phyloP scores from a whole-genome alignment of 345 rosid genomes.

The Acer saccharum region DNA sequence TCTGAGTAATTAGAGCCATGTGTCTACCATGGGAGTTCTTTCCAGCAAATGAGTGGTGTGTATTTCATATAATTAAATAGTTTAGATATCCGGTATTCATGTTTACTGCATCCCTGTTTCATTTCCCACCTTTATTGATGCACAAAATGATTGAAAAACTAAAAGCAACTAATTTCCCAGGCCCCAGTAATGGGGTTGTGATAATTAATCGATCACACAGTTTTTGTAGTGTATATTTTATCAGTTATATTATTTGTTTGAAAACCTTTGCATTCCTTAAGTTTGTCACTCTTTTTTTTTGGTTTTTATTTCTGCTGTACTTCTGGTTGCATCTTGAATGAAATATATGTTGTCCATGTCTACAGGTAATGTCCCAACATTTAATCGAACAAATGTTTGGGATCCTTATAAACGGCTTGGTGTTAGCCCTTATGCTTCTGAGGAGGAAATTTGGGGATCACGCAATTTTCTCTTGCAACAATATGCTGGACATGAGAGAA shows the following conservation, averaged over 20 bases:
- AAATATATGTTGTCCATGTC: background rate
- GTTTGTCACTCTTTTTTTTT: background rate
- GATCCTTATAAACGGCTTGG: conserved; percentile 92
- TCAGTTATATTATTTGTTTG: background rate
- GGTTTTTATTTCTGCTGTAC: background rate
- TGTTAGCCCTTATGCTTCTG: conserved; percentile 73
- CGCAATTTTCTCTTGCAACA: conserved; percentile 92
- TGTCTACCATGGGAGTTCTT: background rate
- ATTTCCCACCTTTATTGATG: too few species aligned
- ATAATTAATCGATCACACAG: background rate
- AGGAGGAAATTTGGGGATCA: conserved; percentile 95
- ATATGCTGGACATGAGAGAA: conserved; percentile 89
- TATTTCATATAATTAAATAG: too few species aligned
- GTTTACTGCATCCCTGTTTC: too few species aligned
- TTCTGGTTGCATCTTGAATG: background rate
- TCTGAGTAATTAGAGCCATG: background rate
- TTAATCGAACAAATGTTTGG: conserved; percentile 78
- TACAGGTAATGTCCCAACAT: conserved; percentile 65
- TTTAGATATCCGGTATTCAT: too few species aligned
- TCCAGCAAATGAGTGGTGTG: background rate
- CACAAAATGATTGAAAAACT: background rate
- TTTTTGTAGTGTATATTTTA: too few species aligned
- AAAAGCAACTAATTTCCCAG: background rate
- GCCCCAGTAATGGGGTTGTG: background rate
- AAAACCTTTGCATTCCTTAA: background rate